A percentile compares a stretch with the other conserved stretches of the same genome.
phyloP scores from a whole-genome alignment of 768 basidiomycete genomes.

The Vararia minispora region DNA sequence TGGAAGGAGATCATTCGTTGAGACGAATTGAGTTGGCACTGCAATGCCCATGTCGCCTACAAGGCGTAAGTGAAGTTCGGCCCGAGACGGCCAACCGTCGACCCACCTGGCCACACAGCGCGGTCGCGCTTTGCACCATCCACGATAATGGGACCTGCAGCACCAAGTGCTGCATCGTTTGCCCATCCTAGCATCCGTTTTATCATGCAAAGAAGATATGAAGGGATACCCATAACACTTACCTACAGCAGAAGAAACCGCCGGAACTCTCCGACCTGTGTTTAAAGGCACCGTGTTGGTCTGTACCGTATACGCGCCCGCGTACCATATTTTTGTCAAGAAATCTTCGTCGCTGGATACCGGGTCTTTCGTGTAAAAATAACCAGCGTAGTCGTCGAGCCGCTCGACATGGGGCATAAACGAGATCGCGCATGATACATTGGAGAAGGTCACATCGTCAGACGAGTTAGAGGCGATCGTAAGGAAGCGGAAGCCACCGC shows the following conservation, averaged over 20 bases:
- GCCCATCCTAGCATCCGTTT: slow-evolving; percentile 30
- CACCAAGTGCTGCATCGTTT: slow-evolving; percentile 42
- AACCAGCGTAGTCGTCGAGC: slow-evolving; percentile 37
- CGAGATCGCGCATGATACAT: slow-evolving; percentile 38
- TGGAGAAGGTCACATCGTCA: slow-evolving; percentile 30
- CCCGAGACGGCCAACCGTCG: background rate
- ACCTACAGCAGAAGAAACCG: slow-evolving; percentile 30
- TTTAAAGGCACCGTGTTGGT: slow-evolving; percentile 41
- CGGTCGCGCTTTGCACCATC: slow-evolving; percentile 52
- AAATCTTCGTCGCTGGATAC: slow-evolving; percentile 34
- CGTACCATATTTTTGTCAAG: slow-evolving; percentile 48
- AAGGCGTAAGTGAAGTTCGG: background rate
- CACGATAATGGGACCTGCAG: slow-evolving; percentile 50
- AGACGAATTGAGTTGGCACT: slow-evolving; percentile 49
- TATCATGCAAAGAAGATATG: slow-evolving; percentile 3
- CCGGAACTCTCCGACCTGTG: slow-evolving; percentile 38
- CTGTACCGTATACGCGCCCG: slow-evolving; percentile 52
- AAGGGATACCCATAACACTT: background rate
- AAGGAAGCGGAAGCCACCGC: slow-evolving; percentile 45
- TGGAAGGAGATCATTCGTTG: slow-evolving; percentile 45
- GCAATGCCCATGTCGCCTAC: slow-evolving; percentile 54
- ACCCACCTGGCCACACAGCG: slow-evolving; percentile 45
- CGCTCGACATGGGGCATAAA: slow-evolving; percentile 44
- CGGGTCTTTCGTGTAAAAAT: slow-evolving; percentile 38
- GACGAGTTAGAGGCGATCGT: slow-evolving; percentile 30